These are phyloP conservation scores for Taiwanofungus camphoratus DNA, from an alignment of 1,284 basidiomycete genomes.

Conservation along the genomic window DNA sequence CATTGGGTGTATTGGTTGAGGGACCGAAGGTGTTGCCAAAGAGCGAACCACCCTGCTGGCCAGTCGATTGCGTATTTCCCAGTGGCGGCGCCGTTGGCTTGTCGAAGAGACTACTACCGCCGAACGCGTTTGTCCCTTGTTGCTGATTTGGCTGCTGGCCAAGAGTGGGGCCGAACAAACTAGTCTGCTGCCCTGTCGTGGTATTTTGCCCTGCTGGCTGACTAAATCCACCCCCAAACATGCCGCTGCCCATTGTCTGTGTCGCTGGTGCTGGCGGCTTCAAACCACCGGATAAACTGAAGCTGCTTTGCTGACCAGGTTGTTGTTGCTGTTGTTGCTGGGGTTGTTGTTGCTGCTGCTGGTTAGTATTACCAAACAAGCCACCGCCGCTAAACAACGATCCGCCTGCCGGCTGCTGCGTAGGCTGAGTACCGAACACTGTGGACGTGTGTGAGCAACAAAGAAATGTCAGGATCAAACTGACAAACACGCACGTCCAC, in stretches of 20 bases:
- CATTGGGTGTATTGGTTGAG: conserved; percentile 32
- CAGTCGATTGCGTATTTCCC: conserved; percentile 32
- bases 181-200: conserved; percentile 20
- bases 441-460: conserved; percentile 10
- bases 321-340: conserved; percentile 29
- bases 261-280: conserved; percentile 27
- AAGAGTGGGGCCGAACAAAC: conserved; percentile 38
- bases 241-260: conserved; percentile 27
- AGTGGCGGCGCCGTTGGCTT: conserved; percentile 33
- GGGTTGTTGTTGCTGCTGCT: conserved; percentile 25
- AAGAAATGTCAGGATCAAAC: conserved; percentile 16
- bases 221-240: conserved; percentile 35
- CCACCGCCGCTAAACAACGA: conserved; percentile 12
- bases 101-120: conserved; percentile 38
- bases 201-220: conserved; percentile 30
- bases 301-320: conserved; percentile 21
- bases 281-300: conserved; percentile 24
- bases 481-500: conserved; percentile 13
- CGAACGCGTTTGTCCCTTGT: conserved; percentile 30
- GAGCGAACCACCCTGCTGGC: conserved; percentile 35
- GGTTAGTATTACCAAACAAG: conserved; percentile 22
- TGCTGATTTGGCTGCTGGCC: conserved; percentile 30
- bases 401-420: conserved; percentile 27
- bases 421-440: conserved; percentile 28
- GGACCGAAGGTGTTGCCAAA: conserved; percentile 40